Percentiles rank a stretch among this genome's conserved stretches.
phyloP scores from a whole-genome alignment of 225 moss, liverwort and hornwort genomes.

The Pseudisothecium myosuroides region DNA sequence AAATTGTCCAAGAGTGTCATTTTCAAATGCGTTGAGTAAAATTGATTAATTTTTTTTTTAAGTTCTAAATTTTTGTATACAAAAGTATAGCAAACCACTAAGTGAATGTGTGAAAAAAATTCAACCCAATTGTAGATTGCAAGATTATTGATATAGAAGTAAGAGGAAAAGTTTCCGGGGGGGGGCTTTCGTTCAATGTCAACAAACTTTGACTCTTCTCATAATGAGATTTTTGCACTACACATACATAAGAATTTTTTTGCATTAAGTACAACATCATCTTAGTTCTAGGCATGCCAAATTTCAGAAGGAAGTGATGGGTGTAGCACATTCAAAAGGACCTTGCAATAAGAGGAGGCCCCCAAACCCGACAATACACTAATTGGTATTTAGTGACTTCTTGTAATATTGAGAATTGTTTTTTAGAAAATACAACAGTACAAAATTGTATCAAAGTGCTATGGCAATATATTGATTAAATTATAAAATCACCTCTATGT shows the following conservation, averaged over 20 bases:
- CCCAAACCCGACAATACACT: fast-evolving
- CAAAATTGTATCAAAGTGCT: not conserved
- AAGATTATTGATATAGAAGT: not conserved
- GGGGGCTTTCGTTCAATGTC: fast-evolving
- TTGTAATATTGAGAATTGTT: not conserved
- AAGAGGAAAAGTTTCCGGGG: fast-evolving
- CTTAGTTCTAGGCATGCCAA: not conserved
- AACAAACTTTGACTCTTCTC: not conserved
- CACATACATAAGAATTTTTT: not conserved
- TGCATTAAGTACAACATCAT: not conserved
- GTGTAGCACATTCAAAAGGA: not conserved
- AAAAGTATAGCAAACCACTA: too few species aligned
- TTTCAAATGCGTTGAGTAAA: not conserved
- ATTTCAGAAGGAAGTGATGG: not conserved
- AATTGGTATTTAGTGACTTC: not conserved
- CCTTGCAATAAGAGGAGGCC: not conserved
- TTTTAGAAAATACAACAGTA: not conserved
- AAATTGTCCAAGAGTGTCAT: not conserved
- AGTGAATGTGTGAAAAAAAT: not conserved
- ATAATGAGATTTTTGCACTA: not conserved
- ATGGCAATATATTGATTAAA: not conserved
- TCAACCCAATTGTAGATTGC: not conserved
- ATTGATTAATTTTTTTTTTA: not conserved
- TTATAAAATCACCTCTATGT: too few species aligned
- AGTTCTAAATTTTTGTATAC: not conserved